Evolutionary conservation across 1,284 basidiomycete genomes (phyloP).

Genomic region (Gastroboletus turbinatus): DNA sequence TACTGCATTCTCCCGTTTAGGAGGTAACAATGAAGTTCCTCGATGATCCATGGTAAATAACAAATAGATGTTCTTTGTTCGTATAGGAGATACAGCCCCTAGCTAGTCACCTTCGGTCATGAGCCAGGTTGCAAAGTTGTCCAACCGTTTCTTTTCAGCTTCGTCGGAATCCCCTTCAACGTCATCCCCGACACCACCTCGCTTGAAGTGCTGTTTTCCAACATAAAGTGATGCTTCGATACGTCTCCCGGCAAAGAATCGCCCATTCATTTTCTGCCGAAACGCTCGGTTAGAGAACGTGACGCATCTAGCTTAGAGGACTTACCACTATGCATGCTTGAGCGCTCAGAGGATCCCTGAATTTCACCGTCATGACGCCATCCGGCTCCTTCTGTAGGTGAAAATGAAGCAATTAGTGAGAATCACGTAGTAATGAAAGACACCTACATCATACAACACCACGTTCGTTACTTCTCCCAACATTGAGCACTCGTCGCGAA

Average conservation of each 20-base stretch:
- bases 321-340: slow-evolving; percentile 85
- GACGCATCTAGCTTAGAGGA: slow-evolving; percentile 14
- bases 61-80: not conserved
- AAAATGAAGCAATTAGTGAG: slow-evolving; percentile 1
- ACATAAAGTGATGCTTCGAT: slow-evolving; percentile 81
- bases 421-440: not conserved
- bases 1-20: not conserved
- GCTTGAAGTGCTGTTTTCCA: slow-evolving; percentile 81
- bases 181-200: slow-evolving; percentile 64
- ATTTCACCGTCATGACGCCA: slow-evolving; percentile 96
- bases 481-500: slow-evolving; percentile 88
- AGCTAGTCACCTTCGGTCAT: slow-evolving; percentile 71
- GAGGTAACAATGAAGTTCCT: not conserved
- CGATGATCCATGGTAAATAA: not conserved
- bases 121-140: slow-evolving; percentile 88
- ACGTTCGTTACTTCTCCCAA: slow-evolving; percentile 97
- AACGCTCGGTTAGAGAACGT: not conserved
- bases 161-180: slow-evolving; percentile 63
- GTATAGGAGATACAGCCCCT: slow-evolving; percentile 6
- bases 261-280: slow-evolving; percentile 88
- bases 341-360: slow-evolving; percentile 84
- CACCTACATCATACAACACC: slow-evolving; percentile 90
- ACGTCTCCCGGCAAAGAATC: slow-evolving; percentile 86
- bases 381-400: slow-evolving; percentile 80
- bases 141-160: slow-evolving; percentile 79